Percentiles rank a stretch among this genome's conserved stretches.
Evolutionary conservation across 2,329 filamentous ascomycete species (phyloP).

Genomic region (Chrysosporium keratinophilum): DNA sequence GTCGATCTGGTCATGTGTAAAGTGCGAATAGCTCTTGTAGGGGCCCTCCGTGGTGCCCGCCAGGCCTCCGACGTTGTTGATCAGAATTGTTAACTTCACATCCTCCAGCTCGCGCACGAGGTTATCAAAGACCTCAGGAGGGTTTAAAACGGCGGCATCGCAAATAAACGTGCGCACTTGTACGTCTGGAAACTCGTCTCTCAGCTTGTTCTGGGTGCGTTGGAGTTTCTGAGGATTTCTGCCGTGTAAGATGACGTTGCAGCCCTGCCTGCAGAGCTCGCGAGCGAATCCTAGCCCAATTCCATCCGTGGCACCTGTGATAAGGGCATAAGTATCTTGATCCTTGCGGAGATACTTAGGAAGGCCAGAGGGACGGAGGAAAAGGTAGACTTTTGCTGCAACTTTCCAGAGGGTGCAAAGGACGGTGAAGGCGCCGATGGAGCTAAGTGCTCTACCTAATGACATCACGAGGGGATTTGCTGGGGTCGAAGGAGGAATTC

Average conservation of each 20-base stretch:
- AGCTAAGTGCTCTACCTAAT: background rate
- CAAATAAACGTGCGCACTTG: conserved; percentile 36
- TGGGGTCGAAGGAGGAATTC: background rate
- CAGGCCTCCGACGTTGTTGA: conserved; percentile 48
- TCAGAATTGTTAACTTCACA: conserved; percentile 42
- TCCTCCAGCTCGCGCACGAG: conserved; percentile 24
- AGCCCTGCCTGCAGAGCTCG: conserved; percentile 43
- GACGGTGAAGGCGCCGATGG: conserved; percentile 10
- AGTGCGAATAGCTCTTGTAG: conserved; percentile 31
- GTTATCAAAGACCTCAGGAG: conserved; percentile 20
- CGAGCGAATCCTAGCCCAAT: conserved; percentile 44
- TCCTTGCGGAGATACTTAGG: conserved; percentile 17
- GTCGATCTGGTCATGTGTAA: conserved; percentile 31
- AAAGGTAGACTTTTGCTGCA: conserved; percentile 12
- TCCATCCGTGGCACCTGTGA: conserved; percentile 47
- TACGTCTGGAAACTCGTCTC: conserved; percentile 30
- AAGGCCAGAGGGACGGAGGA: conserved; percentile 17
- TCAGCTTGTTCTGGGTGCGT: conserved; percentile 33
- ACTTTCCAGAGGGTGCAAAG: conserved; percentile 10
- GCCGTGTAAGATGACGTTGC: conserved; percentile 51
- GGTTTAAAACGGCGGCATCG: conserved; percentile 31
- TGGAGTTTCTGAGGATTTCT: conserved; percentile 43
- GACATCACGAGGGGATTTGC: background rate
- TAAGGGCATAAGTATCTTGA: conserved; percentile 36
- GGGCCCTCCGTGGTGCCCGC: conserved; percentile 14